These are phyloP conservation scores for Adansonia madagascariensis DNA, from an alignment of 441 rosid genomes.

Conservation along the genomic window DNA sequence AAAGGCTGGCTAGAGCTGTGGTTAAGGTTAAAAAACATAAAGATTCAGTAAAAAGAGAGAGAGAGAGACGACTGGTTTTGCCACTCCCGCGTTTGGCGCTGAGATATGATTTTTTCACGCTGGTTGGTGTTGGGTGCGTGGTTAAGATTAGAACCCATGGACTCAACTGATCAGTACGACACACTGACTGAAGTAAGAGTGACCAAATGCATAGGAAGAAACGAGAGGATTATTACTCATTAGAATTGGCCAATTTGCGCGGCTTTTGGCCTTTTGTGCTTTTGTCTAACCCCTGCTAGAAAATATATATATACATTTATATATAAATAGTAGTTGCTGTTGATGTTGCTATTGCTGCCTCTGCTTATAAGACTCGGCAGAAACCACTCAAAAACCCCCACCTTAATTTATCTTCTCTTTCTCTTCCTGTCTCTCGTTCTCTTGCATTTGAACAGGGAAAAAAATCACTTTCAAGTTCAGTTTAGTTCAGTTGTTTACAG, in stretches of 20 bases:
- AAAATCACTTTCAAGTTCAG: background rate
- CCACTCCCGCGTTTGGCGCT: conserved; percentile 36
- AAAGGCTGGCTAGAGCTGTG: background rate
- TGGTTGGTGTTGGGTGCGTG: background rate
- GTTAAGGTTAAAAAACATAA: background rate
- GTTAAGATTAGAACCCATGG: background rate
- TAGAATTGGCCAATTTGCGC: conserved; percentile 13
- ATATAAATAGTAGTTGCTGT: background rate
- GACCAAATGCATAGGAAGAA: background rate
- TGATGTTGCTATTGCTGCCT: background rate
- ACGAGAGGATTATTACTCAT: background rate
- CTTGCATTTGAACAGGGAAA: conserved; percentile 12
- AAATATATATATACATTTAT: no score
- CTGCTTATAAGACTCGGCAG: conserved; percentile 24
- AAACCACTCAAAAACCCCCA: conserved; percentile 27
- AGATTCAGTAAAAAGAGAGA: background rate
- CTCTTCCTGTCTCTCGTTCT: background rate
- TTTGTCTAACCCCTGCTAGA: conserved; percentile 33
- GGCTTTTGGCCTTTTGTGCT: conserved; percentile 49
- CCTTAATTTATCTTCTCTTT: background rate
- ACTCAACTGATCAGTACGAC: conserved; percentile 15
- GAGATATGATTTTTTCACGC: conserved; percentile 3
- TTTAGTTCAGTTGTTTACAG: background rate
- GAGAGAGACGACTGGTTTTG: background rate
- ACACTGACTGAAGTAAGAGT: conserved; percentile 18